Base-by-base conservation (phyloP, 78 protist genomes). In the Cyanophora paradoxa region DNA sequence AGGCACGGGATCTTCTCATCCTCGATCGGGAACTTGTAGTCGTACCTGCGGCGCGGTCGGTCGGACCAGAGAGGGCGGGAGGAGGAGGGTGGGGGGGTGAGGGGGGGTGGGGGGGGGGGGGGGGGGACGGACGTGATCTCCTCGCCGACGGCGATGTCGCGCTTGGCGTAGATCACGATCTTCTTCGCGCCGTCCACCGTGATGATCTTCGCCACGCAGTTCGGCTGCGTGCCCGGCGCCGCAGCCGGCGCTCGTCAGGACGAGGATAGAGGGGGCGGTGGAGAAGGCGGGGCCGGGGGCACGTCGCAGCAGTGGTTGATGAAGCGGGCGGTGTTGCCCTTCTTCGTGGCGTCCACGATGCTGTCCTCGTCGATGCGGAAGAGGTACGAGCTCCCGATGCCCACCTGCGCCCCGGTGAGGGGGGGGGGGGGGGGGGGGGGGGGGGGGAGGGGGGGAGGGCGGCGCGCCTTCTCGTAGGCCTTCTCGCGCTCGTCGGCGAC, bases 221-320 rank as follows among this genome's bases (percentile, higher is more conserved):
- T 96, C 24, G 99, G 98, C 83, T 86, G 62, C n/a, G n/a, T n/a
- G n/a, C n/a, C n/a, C n/a, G n/a, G n/a, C n/a, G n/a, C n/a, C n/a
- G n/a, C 0, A 22, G 28, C 1, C 3, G 19, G 26, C 16, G 11
- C 3, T 1, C 2, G 36, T 7, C 46, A 20, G 28, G 19, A 16
- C 52, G 58, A 4, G 5, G n/a, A 46, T 31, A 10, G 14, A 28
- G 20, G 52, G 2, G 34, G 74, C 10, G 10, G 8, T 36, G n/a
- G 39, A 14, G 20, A 74, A 7, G 24, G 37, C 37, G 56, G n/a
- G n/a, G 16, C 54, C 4, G 26, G 46, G 42, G 20, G 34, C 31
- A 81, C 86, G 6, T 86, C 92, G 78, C 99, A 96, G 57, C 87
- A 79, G 78, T 96, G 99, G 74, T 96, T 96, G 37, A 96, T 96